These are phyloP conservation scores for Malassezia japonica DNA, from an alignment of 1,284 basidiomycete genomes.

Conservation along the genomic window DNA sequence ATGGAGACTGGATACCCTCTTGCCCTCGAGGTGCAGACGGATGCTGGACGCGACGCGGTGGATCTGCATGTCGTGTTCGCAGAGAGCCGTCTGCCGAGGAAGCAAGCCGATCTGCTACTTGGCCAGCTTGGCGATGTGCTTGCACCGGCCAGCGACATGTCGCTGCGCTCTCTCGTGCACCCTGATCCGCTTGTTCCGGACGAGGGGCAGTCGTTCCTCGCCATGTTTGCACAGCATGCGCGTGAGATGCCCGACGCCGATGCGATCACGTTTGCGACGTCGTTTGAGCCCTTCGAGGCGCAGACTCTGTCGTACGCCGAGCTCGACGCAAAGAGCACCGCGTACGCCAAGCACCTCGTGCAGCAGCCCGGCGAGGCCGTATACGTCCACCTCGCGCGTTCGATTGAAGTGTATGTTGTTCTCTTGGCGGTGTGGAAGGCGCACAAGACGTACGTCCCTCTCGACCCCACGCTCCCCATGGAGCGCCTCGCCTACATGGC, in stretches of 20 bases:
- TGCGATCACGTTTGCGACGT: constrained; percentile 26
- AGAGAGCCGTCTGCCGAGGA: constrained; percentile 16
- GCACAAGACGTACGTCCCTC: constrained; percentile 36
- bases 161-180: constrained; percentile 11
- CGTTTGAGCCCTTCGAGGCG: constrained; percentile 13
- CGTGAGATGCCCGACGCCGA: constrained; percentile 18
- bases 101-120: constrained; percentile 27
- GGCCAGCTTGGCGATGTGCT: constrained; percentile 22
- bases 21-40: constrained; percentile 30
- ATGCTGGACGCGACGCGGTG: constrained; percentile 15
- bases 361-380: constrained; percentile 14
- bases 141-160: neutral
- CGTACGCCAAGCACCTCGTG: constrained; percentile 22
- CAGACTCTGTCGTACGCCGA: constrained; percentile 25
- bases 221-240: constrained; percentile 22
- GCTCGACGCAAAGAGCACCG: constrained; percentile 25
- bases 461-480: constrained; percentile 36
- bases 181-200: neutral
- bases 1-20: constrained; percentile 35
- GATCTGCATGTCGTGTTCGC: constrained; percentile 24
- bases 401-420: constrained; percentile 26
- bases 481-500: constrained; percentile 41
- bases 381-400: constrained; percentile 33
- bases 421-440: constrained; percentile 43
- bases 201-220: constrained; percentile 21